Evolutionary conservation across 306 rosid genomes (phyloP), one percentile per base, ranked within the genome.

Genomic region (Lathyrus tuberosus): DNA sequence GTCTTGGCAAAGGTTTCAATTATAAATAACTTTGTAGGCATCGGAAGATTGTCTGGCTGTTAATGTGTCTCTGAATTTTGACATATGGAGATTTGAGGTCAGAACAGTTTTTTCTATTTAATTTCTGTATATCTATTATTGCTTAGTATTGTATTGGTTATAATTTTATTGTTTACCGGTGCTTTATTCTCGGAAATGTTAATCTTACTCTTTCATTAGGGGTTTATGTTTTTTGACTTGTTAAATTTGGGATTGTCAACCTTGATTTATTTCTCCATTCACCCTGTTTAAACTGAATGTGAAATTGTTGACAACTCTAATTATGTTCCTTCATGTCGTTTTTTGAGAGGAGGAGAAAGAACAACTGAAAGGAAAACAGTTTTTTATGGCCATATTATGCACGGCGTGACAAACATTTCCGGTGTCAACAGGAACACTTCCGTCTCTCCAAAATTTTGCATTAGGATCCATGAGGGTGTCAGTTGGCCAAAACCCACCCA

Each of bases 31-130:
- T 75, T 80, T 85, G 82, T 80, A 95, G 99, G 88, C 74, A 69
- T 79, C 85, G 5, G 88, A 85, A 51, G 92, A 86, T 78, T 82
- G 66, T 76, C 97, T 83, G 67, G 83, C 84, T 65, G 96, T 95
- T 74, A 80, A 70, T 78, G 83, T 95, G 62, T 87, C 88, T 62
- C 71, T 80, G 76, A 89, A 86, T 71, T 37, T 64, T 52, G 83
- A 79, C 54, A 59, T 12, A 22, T 81, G 81, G 87, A 61, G 58
- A 47, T 67, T 65, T 44, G 85, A 89, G 99, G 97, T 94, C 17
- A 76, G 82, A 81, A 56, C 64, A 71, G 8, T 76, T 53, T 69
- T 62, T 53, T 20, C 10, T 37, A 1, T 28, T 26, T 47, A 61
- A 47, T 37, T 73, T 33, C 22, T 51, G 20, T 71, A 33, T 49